Base-by-base conservation (phyloP, 768 basidiomycete species). In the Leccinum subgranulosum region DNA sequence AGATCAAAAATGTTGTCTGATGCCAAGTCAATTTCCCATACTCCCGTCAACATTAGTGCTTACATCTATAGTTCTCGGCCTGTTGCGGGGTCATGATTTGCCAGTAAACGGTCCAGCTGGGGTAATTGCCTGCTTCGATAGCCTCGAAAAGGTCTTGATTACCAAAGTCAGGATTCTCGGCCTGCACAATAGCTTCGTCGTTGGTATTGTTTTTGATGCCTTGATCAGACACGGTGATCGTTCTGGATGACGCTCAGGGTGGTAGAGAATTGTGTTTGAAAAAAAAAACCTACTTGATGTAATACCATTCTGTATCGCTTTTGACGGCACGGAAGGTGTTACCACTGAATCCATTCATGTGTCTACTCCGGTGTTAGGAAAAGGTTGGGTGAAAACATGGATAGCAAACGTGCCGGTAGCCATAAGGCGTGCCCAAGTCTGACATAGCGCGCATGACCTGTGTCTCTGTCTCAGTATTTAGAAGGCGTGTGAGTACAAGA, bases 401-500 rank as follows among this genome's bases (percentile, higher is more conserved):
- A 45, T 12, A 21, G 23, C n/a, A 19, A 57, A 66, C 69, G 70
- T 64, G 75, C 54, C 55, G 50, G 56, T 71, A 73, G 67, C 69
- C 82, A 75, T 72, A 78, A 61, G 83, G 83, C 54, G 84, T 83
- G n/a, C 80, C 76, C 58, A 82, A 77, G 65, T 86, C 84, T 8
- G 80, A 79, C 60, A 85, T 69, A 31, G 77, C 67, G 69, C 81
- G 80, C 75, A 81, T 75, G 27, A 75, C 70, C 73, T 75, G 64
- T 28, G 41, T 15, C 5, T 25, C 6, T 6, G 36, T 21, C 31
- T 59, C 14, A 60, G 54, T 23, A 48, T 23, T 50, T 15, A 25
- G 2, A 43, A 31, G 8, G 19, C 19, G 19, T 43, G 41, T 31
- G 29, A 6, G 9, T 29, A 45, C 28, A 29, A 47, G 10, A 27